Conservation (phyloP, 2,329 filamentous ascomycete species). For the Ampelomyces quisqualis region DNA sequence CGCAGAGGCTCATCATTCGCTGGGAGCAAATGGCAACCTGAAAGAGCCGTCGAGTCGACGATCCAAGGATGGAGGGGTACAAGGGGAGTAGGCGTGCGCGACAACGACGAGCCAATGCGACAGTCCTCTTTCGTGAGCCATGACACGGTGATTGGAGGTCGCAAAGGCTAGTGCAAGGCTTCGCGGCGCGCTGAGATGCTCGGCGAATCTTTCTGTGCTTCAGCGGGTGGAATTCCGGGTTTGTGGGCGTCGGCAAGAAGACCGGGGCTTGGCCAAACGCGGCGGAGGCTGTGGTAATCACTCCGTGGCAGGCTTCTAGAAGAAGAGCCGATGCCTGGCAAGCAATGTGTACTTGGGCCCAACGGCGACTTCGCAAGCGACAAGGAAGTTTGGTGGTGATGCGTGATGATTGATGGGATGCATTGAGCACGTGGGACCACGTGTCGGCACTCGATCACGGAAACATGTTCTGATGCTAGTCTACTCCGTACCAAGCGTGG, state of each 20-base stretch:
- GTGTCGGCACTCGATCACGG: too few species aligned
- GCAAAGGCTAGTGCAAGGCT: constrained; percentile 1
- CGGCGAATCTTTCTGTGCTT: not conserved
- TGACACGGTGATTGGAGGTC: constrained; percentile 20
- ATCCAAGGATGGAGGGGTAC: constrained; percentile 22
- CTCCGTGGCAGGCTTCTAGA: constrained; percentile 5
- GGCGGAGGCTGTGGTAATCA: constrained; percentile 22
- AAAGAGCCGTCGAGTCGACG: constrained; percentile 14
- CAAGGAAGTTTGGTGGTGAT: too few species aligned
- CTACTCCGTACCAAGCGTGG: too few species aligned
- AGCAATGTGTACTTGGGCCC: too few species aligned
- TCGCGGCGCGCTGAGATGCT: not conserved
- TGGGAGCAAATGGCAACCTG: constrained; percentile 19
- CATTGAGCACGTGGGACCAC: too few species aligned
- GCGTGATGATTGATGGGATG: too few species aligned
- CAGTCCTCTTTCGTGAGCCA: constrained; percentile 16
- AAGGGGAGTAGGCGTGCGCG: constrained; percentile 5
- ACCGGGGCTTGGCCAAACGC: constrained; percentile 18
- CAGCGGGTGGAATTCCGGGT: constrained; percentile 6
- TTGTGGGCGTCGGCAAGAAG: constrained; percentile 19
- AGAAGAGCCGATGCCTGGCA: too few species aligned
- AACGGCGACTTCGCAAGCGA: too few species aligned
- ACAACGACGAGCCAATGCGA: constrained; percentile 29
- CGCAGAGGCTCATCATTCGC: constrained; percentile 8
- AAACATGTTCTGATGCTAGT: too few species aligned